Base-by-base conservation (phyloP, 1,284 basidiomycete genomes). In the Cryptococcus deneoformans region DNA sequence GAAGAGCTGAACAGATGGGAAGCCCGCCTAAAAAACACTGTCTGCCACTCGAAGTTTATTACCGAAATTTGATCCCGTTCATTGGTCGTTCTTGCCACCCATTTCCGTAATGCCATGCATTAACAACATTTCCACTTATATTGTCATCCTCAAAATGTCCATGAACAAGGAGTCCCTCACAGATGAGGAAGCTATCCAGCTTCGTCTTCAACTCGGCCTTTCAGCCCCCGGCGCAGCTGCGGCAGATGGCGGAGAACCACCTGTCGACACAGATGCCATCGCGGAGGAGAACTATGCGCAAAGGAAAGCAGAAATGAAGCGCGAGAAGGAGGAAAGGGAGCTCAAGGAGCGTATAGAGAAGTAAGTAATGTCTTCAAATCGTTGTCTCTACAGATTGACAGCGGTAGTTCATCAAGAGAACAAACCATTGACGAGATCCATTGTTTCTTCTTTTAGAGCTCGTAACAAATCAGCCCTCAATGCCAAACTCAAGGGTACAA, bases 141-240 rank as follows among this genome's bases (percentile, higher is more conserved):
- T 7, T 24, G 34, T 24, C 46, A n/a, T n/a, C n/a, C n/a, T n/a
- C n/a, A n/a, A n/a, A 20, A 47, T 47, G 46, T 14, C n/a, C 20
- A 16, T 12, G 12, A 20, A 47, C 14, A 2, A 14, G 12, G 46
- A 47, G 24, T 47, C 46, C 7, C 14, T 47, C 74, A 88, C 85
- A 95, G 85, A 99, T 73, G 94, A 97, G 75, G 96, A 99, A 83
- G 97, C 94, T 54, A 98, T 98, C 83, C 92, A 90, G 79, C 91
- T 97, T 74, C 92, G 96, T 80, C 85, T 96, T 62, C 89, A 87
- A 7, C 84, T 98, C 46, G 96, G 96, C 67, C 86, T 99, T 62
- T 92, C 93, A 76, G 20, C 46, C 7, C 16, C 29, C n/a, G 88
- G 87, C 4, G 91, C 90, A 63, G 85, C 87, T 6, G 80, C 81